phyloP scores from a whole-genome alignment of 164 flowering plant species.

The Umbilicus rupestris region DNA sequence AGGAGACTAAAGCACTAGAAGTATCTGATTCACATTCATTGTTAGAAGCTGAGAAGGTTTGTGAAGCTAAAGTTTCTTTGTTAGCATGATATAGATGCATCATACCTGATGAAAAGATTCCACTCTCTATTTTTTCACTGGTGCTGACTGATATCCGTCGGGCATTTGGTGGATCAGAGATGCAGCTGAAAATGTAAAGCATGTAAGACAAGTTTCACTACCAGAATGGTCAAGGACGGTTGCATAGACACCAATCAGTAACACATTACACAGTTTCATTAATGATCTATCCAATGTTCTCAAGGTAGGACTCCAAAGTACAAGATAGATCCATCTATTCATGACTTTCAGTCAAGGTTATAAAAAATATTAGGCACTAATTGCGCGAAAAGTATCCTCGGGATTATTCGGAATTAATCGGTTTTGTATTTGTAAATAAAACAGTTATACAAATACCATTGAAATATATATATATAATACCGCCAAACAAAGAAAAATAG shows the following conservation, averaged over 20 bases:
- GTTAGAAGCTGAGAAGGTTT: conserved; percentile 16
- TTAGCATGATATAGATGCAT: conserved; percentile 10
- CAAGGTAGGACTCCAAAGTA: background rate
- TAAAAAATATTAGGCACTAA: too few relatives aligned
- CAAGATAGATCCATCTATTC: background rate
- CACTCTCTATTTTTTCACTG: conserved; percentile 20
- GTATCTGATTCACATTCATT: conserved; percentile 32
- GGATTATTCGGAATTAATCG: too few relatives aligned
- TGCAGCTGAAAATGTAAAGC: conserved; percentile 18
- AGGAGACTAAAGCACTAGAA: conserved; percentile 19
- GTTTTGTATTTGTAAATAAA: too few relatives aligned
- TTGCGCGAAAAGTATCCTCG: too few relatives aligned
- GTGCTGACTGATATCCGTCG: conserved; percentile 14
- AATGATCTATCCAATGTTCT: background rate
- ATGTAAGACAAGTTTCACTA: background rate
- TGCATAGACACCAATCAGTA: background rate
- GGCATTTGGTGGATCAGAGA: conserved; percentile 18
- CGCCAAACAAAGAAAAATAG: too few relatives aligned
- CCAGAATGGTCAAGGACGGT: background rate
- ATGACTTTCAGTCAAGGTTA: too few relatives aligned
- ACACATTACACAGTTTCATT: background rate
- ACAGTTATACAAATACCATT: too few relatives aligned
- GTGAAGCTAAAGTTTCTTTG: conserved; percentile 13
- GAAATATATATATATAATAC: too few relatives aligned
- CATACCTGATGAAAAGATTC: conserved; percentile 6